Base-by-base conservation (phyloP, 345 rosid genomes). In the Gossypium australe region DNA sequence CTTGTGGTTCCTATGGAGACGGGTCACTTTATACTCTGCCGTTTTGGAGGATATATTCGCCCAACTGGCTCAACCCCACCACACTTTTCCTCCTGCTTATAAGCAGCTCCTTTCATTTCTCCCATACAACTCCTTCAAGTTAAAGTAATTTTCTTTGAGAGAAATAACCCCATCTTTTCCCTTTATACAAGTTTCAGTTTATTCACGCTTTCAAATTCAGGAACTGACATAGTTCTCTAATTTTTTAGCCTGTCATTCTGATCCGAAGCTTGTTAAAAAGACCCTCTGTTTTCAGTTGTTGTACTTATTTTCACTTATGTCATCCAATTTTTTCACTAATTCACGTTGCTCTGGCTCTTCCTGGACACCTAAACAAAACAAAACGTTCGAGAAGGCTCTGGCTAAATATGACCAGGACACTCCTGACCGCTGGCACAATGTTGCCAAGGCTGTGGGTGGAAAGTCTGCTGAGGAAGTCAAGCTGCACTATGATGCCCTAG, bases 381-480 rank as follows among this genome's bases (percentile, higher is more conserved):
- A 94, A 67, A 67, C 67, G 13, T 94, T 94, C 72, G 98, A 94
- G 81, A 83, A 66, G 81, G 98, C 96, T 13, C 80, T 92, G 64
- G 98, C 96, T 66, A 70, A 65, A 17, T 87, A 81, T 22, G 98
- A 94, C 68, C 82, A 82, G 80, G 98, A 94, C 81, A 89, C 97
- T 8, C 92, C 98, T 9, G 97, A 92, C 64, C 90, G 98, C 49
- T 94, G 98, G 98, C 92, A 87, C 61, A 92, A 94, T 77, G 82
- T 94, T 18, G 97, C 96, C 61, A 88, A 73, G 67, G 97, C 87
- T 10, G 96, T 92, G 11, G 92, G 87, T 7, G 94, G 93, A 3
- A 94, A 84, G 81, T 85, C 98, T 17, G 86, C 81, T 0, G 97
- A 90, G 53, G 98, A 94, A 75, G 97, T 94, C 17, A 89, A 84